phyloP scores from a whole-genome alignment of 202 grass and related monocot species.

The Schoenoplectus tabernaemontani region DNA sequence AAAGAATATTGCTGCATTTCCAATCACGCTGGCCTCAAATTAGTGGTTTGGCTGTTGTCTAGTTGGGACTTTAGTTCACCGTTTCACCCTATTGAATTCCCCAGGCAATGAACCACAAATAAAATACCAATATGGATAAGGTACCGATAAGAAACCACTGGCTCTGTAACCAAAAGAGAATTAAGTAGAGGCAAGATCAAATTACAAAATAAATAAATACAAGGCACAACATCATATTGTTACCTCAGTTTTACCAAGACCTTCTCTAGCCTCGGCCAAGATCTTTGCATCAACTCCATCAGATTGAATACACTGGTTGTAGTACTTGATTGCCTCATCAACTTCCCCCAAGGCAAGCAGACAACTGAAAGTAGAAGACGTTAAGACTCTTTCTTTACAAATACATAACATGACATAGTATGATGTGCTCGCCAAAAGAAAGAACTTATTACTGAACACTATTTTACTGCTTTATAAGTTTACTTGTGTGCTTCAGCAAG shows the following conservation, averaged over 20 bases:
- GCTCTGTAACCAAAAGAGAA: neutral
- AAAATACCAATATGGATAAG: neutral
- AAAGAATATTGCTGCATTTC: neutral
- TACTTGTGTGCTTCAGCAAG: neutral
- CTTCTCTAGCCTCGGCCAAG: conserved; percentile 64
- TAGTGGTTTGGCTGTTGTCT: neutral
- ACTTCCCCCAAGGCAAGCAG: conserved; percentile 74
- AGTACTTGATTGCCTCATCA: conserved; percentile 65
- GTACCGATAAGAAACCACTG: neutral
- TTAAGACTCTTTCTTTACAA: conserved; percentile 6
- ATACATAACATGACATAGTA: neutral
- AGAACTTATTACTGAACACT: neutral
- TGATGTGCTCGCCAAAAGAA: neutral
- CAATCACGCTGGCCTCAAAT: neutral
- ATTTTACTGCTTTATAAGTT: neutral
- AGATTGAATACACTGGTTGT: conserved; percentile 56
- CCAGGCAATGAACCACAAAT: neutral
- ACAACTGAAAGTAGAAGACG: conserved; percentile 42
- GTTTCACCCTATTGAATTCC: neutral
- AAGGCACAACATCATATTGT: neutral
- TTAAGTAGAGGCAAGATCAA: neutral
- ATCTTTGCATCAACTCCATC: conserved; percentile 49
- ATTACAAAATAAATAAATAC: neutral
- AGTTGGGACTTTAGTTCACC: neutral
- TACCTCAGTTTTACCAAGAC: conserved; percentile 72